A percentile compares a stretch with the other conserved stretches of the same genome.
These are phyloP conservation scores for Fusarium nematophilum DNA, from an alignment of 2,329 filamentous ascomycete species.

Conservation along the genomic window DNA sequence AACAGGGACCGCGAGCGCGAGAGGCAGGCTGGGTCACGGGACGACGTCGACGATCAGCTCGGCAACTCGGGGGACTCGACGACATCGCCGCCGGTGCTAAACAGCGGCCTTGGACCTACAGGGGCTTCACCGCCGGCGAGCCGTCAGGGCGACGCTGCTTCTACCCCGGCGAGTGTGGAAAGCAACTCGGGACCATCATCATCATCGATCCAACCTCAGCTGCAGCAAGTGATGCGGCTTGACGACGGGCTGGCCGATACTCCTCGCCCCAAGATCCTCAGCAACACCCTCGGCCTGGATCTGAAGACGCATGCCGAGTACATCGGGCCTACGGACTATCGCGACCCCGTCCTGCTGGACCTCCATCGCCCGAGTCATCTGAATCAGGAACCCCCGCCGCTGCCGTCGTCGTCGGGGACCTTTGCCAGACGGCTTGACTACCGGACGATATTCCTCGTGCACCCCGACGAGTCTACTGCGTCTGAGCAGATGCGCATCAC, in stretches of 20 bases:
- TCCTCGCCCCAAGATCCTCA: slow-evolving; percentile 47
- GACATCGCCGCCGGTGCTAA: slow-evolving; percentile 27
- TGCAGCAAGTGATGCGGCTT: slow-evolving; percentile 27
- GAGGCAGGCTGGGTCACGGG: slow-evolving; percentile 27
- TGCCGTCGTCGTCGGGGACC: slow-evolving; percentile 23
- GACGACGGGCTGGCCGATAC: slow-evolving; percentile 31
- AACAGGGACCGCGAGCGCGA: slow-evolving; percentile 37
- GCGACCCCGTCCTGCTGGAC: slow-evolving; percentile 67
- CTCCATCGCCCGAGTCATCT: slow-evolving; percentile 63
- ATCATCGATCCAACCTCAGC: slow-evolving; percentile 18
- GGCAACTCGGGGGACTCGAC: slow-evolving; percentile 13
- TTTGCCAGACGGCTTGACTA: slow-evolving; percentile 50
- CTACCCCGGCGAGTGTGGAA: slow-evolving; percentile 40
- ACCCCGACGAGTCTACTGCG: slow-evolving; percentile 49
- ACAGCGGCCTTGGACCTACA: slow-evolving; percentile 4
- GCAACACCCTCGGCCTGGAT: slow-evolving; percentile 64
- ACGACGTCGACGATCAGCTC: slow-evolving; percentile 28
- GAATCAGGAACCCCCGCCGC: slow-evolving; percentile 18
- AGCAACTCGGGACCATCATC: slow-evolving; percentile 25
- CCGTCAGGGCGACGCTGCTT: slow-evolving; percentile 40
- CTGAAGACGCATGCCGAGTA: slow-evolving; percentile 69
- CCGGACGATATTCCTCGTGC: slow-evolving; percentile 51
- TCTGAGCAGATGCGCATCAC: slow-evolving; percentile 55
- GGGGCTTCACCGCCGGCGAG: slow-evolving; percentile 37
- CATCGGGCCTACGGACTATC: slow-evolving; percentile 68